A percentile compares a stretch with the other conserved stretches of the same genome.
Evolutionary conservation across 345 rosid genomes (phyloP).

Genomic region (Bruguiera parviflora): DNA sequence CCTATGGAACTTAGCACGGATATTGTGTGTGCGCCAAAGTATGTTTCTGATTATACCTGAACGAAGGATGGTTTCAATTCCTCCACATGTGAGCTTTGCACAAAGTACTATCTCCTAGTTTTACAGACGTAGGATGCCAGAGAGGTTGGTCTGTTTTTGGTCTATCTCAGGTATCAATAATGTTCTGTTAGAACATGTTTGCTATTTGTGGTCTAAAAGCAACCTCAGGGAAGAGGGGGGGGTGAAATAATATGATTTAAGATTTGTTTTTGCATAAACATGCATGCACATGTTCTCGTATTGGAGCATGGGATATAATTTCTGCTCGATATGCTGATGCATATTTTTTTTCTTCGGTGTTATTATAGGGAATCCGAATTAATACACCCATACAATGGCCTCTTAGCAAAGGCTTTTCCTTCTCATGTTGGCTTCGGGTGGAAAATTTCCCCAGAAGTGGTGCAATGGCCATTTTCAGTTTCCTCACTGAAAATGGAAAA

Average conservation of each 20-base stretch:
- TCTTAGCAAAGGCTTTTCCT: slow-evolving; percentile 82
- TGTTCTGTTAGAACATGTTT: too few species aligned
- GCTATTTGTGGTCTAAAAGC: too few species aligned
- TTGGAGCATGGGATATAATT: neutral
- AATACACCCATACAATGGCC: slow-evolving; percentile 93
- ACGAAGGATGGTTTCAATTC: too few species aligned
- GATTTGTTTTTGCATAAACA: neutral
- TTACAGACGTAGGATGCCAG: too few species aligned
- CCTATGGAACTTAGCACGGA: too few species aligned
- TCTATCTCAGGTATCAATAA: too few species aligned
- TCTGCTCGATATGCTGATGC: neutral
- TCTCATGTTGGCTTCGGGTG: slow-evolving; percentile 95
- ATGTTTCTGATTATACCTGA: too few species aligned
- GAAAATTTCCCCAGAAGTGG: slow-evolving; percentile 73
- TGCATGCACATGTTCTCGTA: too few species aligned
- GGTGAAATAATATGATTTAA: neutral
- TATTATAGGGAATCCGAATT: slow-evolving; percentile 68
- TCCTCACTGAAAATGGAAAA: slow-evolving; percentile 80
- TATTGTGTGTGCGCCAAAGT: too few species aligned
- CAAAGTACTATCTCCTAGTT: too few species aligned
- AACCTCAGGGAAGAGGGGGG: neutral
- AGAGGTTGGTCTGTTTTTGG: too few species aligned
- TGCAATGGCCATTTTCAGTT: slow-evolving; percentile 83
- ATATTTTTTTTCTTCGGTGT: slow-evolving; percentile 1
- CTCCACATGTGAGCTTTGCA: too few species aligned